Evolutionary conservation across 2,329 filamentous ascomycete species (phyloP).

Genomic region (Mycocentrospora acerina): DNA sequence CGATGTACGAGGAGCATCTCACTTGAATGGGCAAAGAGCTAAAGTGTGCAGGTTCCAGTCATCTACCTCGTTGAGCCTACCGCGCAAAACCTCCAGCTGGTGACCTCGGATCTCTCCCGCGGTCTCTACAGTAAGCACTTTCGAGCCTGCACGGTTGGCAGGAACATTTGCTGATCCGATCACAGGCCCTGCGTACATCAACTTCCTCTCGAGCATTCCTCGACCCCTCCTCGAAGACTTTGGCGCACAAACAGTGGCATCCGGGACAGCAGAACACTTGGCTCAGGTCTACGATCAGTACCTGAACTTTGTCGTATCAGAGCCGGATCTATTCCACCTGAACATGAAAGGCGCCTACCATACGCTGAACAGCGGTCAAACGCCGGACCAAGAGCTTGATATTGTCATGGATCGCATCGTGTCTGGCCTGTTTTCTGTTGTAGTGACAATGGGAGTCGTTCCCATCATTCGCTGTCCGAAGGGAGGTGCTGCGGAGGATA

Average conservation of each 20-base stretch:
- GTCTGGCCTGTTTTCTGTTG: slow-evolving; percentile 93
- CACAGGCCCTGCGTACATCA: slow-evolving; percentile 79
- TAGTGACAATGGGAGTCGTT: slow-evolving; percentile 98
- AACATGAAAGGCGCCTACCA: slow-evolving; percentile 95
- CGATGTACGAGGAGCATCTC: slow-evolving; percentile 62
- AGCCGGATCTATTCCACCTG: slow-evolving; percentile 92
- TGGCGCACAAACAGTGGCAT: slow-evolving; percentile 79
- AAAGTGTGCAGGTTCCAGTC: slow-evolving; percentile 59
- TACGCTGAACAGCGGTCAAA: slow-evolving; percentile 92
- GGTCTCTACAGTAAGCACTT: slow-evolving; percentile 65
- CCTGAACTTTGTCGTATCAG: slow-evolving; percentile 93
- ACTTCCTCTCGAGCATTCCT: slow-evolving; percentile 93
- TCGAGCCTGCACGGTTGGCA: not conserved
- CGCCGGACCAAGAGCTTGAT: slow-evolving; percentile 87
- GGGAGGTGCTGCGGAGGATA: slow-evolving; percentile 89
- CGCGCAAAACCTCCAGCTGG: slow-evolving; percentile 73
- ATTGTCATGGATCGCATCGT: slow-evolving; percentile 86
- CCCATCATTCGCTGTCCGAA: slow-evolving; percentile 95
- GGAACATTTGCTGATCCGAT: slow-evolving; percentile 27
- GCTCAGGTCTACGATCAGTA: slow-evolving; percentile 96
- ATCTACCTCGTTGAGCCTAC: slow-evolving; percentile 96
- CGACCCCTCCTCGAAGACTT: slow-evolving; percentile 92
- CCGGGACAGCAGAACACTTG: slow-evolving; percentile 84
- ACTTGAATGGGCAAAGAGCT: not conserved
- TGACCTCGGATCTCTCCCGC: slow-evolving; percentile 82